phyloP scores from a whole-genome alignment of 305 asterid genomes.

The Plantago coronopus region DNA sequence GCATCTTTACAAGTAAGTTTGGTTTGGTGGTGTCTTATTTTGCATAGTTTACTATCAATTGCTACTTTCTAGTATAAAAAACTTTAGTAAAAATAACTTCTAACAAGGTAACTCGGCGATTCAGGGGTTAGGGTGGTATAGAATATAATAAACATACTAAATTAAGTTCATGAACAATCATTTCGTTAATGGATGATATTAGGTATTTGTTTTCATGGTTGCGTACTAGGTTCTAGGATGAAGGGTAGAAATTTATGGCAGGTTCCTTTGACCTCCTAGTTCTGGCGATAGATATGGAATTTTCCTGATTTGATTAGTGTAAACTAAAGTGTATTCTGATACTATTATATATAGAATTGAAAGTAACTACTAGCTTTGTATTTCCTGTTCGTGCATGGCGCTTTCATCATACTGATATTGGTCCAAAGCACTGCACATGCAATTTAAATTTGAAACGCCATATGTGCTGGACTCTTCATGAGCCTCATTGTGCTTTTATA shows the following conservation, averaged over 20 bases:
- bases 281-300: too few species aligned
- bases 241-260: background rate
- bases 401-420: background rate
- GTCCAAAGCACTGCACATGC: background rate
- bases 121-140: background rate
- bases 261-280: too few species aligned
- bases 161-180: background rate
- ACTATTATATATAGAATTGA: background rate
- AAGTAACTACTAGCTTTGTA: background rate
- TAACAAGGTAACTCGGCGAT: background rate
- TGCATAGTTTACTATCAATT: background rate
- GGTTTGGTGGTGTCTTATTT: background rate
- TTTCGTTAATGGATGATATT: background rate
- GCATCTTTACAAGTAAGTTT: constrained; percentile 72
- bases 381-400: background rate
- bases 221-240: background rate
- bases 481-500: too few species aligned
- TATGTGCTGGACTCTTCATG: background rate
- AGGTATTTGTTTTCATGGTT: background rate
- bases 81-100: too few species aligned
- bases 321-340: too few species aligned
- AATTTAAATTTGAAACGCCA: background rate
- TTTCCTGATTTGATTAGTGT: too few species aligned
- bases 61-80: background rate
- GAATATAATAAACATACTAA: background rate